phyloP scores from a whole-genome alignment of 2,329 filamentous ascomycete genomes.

The Ophiocordyceps camponoti-saundersi region DNA sequence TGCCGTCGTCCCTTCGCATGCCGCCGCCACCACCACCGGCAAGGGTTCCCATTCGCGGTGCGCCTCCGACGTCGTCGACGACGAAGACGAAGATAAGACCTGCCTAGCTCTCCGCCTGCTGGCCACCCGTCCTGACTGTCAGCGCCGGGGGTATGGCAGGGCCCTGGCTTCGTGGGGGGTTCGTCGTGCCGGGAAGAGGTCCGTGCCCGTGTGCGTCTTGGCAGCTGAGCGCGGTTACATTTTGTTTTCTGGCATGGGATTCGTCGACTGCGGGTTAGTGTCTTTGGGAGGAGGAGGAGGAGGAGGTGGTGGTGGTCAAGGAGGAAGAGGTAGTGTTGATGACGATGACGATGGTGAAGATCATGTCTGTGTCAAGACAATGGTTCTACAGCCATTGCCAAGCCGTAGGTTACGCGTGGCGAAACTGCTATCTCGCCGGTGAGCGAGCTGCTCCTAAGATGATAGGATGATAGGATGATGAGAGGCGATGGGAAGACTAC shows the following conservation, averaged over 20 bases:
- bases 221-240: slow-evolving; percentile 5
- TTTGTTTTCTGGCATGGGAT: slow-evolving; percentile 6
- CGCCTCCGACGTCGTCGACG: neutral
- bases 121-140: slow-evolving; percentile 4
- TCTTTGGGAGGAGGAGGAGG: slow-evolving; percentile 1
- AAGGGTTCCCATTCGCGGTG: neutral
- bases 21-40: neutral
- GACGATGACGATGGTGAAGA: too few relatives aligned
- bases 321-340: too few relatives aligned
- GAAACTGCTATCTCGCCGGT: neutral
- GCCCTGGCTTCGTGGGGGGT: slow-evolving; percentile 3
- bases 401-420: neutral
- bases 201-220: slow-evolving; percentile 2
- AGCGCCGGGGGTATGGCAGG: slow-evolving; percentile 5
- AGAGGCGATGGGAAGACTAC: too few relatives aligned
- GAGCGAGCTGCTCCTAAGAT: too few relatives aligned
- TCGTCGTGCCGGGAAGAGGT: neutral
- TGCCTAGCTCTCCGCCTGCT: slow-evolving; percentile 4
- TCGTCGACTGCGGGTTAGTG: slow-evolving; percentile 4
- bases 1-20: too few relatives aligned
- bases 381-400: neutral
- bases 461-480: too few relatives aligned
- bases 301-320: slow-evolving; percentile 5
- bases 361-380: slow-evolving; percentile 1
- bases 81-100: neutral